Evolutionary conservation across 1,284 basidiomycete genomes (phyloP).

Genomic region (Termitomyces sp.): DNA sequence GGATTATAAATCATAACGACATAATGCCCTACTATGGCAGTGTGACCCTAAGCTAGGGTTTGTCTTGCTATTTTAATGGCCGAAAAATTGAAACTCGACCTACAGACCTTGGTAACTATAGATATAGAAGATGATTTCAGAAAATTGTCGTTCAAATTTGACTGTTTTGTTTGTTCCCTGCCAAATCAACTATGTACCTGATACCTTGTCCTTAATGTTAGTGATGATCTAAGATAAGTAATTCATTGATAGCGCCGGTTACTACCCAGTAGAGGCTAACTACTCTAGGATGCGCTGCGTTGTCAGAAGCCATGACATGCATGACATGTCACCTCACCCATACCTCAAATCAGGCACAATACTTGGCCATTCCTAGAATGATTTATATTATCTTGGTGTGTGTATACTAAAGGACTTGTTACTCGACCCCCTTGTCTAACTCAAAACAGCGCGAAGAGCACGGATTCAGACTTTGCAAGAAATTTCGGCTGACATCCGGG

Average conservation of each 20-base stretch:
- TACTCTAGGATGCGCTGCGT: slow-evolving; percentile 16
- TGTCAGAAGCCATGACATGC: background rate
- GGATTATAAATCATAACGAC: too few relatives aligned
- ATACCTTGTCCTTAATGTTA: slow-evolving; percentile 5
- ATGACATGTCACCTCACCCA: slow-evolving; percentile 11
- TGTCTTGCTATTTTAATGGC: too few relatives aligned
- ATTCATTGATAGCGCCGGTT: slow-evolving; percentile 8
- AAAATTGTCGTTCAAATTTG: too few relatives aligned
- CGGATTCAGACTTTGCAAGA: slow-evolving; percentile 16
- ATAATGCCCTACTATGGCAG: too few relatives aligned
- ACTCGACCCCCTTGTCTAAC: slow-evolving; percentile 14
- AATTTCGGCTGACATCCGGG: slow-evolving; percentile 18
- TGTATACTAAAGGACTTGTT: slow-evolving; percentile 16
- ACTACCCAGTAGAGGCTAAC: slow-evolving; percentile 15
- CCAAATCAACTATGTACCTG: too few relatives aligned
- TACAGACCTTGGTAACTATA: too few relatives aligned
- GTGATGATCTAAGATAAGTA: slow-evolving; percentile 20
- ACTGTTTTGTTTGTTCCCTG: too few relatives aligned
- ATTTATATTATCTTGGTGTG: slow-evolving; percentile 14
- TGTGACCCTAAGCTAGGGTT: too few relatives aligned
- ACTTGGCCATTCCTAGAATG: slow-evolving; percentile 15
- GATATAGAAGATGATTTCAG: too few relatives aligned
- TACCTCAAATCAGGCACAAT: slow-evolving; percentile 16
- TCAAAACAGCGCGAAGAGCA: slow-evolving; percentile 16
- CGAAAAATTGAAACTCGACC: too few relatives aligned